Base-by-base conservation (phyloP, 148 eudicot genomes). In the Camellia granthamiana region DNA sequence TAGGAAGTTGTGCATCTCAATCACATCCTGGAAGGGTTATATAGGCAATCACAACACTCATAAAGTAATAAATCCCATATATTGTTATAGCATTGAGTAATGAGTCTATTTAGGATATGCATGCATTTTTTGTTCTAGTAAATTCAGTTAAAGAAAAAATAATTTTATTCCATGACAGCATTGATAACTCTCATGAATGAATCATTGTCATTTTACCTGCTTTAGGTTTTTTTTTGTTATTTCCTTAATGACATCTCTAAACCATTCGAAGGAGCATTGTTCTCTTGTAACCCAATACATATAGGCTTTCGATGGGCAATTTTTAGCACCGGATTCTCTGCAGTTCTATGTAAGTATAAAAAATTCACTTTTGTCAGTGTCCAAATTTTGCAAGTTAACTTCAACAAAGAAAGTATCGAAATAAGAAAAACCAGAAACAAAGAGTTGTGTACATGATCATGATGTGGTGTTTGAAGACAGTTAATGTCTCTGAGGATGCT, bases 201-300 rank as follows among this genome's bases (percentile, higher is more conserved):
- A 11, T 54, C 56, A 54, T 54, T 30, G 38, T 30, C 1, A 1
- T 30, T 30, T 83, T 70, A 86, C 89, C 85, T 86, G 81, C 41
- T 80, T 84, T 55, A 75, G 82, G 72, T 65, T 77, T 10, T 73
- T 66, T 41, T 74, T 61, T 54, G 75, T 68, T 60, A 74, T 81
- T 42, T 80, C 84, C 63, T 77, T 80, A 81, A 87, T 80, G 75
- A 61, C 81, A 68, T 83, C 89, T 81, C 70, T 84, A 76, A 87
- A 84, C 89, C 89, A 87, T 9, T 79, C 76, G 43, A 87, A 76
- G 19, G 89, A 87, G 62, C 81, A 82, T 51, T 84, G 84, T 67
- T 84, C 89, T 62, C 89, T 78, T 5, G 89, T 87, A 1, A 87
- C 87, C 89, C 83, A 85, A 55, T 79, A 85, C 13, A 82, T 62